Conservation (phyloP, 345 rosid species). For the Xanthoceras sorbifolium region DNA sequence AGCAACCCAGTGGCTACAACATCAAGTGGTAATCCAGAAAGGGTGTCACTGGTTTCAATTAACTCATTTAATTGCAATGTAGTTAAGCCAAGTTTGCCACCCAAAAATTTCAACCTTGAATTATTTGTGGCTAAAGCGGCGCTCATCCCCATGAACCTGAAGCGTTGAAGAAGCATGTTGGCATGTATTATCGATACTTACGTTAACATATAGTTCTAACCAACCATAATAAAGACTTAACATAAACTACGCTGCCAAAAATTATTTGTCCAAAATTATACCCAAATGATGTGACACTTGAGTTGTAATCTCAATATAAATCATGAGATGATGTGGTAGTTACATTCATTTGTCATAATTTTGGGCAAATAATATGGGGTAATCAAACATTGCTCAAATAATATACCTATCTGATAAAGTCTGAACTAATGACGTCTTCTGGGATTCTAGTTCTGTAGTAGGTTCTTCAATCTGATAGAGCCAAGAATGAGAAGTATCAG, state of each 20-base stretch:
- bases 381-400: no score
- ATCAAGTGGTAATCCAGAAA: conserved; percentile 29
- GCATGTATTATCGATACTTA: background rate
- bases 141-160: conserved; percentile 87
- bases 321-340: no score
- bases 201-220: background rate
- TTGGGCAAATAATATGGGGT: no score
- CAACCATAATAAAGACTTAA: background rate
- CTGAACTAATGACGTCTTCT: conserved; percentile 28
- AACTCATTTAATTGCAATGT: conserved; percentile 41
- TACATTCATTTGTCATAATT: no score
- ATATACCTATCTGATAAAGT: conserved; percentile 69
- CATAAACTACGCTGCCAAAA: no score
- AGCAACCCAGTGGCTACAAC: conserved; percentile 43
- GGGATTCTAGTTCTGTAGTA: conserved; percentile 23
- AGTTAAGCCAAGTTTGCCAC: conserved; percentile 52
- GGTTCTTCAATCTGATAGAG: conserved; percentile 40
- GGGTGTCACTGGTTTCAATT: conserved; percentile 27
- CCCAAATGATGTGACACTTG: no score
- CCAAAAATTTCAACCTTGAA: conserved; percentile 50
- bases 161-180: conserved; percentile 2
- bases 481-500: conserved; percentile 23
- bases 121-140: conserved; percentile 63
- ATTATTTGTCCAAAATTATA: no score
- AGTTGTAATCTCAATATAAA: no score